Evolutionary conservation across 2,329 filamentous ascomycete genomes (phyloP), one percentile per base, ranked within the genome.

Genomic region (Diaporthe destruens): DNA sequence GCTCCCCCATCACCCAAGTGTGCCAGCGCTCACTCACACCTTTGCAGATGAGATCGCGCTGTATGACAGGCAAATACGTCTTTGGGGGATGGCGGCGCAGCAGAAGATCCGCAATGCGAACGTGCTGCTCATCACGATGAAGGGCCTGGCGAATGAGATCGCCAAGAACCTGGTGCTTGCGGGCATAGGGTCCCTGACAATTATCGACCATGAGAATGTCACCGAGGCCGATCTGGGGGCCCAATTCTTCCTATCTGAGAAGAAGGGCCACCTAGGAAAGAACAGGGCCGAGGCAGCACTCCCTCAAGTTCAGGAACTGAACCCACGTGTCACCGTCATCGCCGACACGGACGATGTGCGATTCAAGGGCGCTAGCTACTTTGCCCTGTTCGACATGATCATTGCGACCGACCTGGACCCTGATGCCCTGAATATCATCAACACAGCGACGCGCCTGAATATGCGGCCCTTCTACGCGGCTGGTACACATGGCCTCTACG

Each of bases 121-220:
- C 79, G 93, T 99, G 77, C 91, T 98, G 57, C 90, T 99, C 75
- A 92, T 99, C 76, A 95, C 92, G 39, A 91, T 98, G 81, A 94
- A 93, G 79, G 95, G 93, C 0, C 89, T 99, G 20, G 95, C 93
- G 72, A 97, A 96, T 80, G 96, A 99, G 84, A 93, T 98, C 70
- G 95, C 96, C 75, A 99, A 99, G 86, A 99, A 98, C 80, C 91
- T 99, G 29, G 96, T 98, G 23, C 90, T 99, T 3, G 95, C 96
- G 29, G 96, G 96, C 73, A 93, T 99, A 78, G 93, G 93, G 72
- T 96, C 94, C 42, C 87, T 99, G 74, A 98, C 96, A 20, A 91
- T 99, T 71, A 87, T 96, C 72, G 96, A 99, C 82, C 89, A 93
- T 78, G 90, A 92, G 70, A 75, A 84, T 12, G 93, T 98, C 71